Evolutionary conservation across 768 basidiomycete genomes (phyloP).

Genomic region (Mycena rebaudengoi): DNA sequence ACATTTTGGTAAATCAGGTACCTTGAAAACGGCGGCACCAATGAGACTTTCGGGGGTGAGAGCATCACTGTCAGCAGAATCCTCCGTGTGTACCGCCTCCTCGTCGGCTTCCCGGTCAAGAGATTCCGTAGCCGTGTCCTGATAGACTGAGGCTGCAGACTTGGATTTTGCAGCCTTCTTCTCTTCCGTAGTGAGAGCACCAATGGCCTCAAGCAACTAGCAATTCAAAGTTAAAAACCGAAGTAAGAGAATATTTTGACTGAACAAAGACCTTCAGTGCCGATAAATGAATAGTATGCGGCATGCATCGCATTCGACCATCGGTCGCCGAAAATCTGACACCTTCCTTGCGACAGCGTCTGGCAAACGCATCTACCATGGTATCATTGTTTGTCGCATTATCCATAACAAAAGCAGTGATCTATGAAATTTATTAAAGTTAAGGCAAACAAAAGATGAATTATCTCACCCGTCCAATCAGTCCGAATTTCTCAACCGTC

Average conservation of each 20-base stretch:
- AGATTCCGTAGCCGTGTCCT: neutral
- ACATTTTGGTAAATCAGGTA: neutral
- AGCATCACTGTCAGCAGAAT: neutral
- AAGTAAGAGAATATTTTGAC: neutral
- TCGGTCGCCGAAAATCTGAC: slow-evolving; percentile 33
- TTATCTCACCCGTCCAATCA: slow-evolving; percentile 29
- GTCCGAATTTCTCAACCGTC: slow-evolving; percentile 34
- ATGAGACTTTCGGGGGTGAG: neutral
- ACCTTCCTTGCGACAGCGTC: slow-evolving; percentile 6
- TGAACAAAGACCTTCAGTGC: slow-evolving; percentile 36
- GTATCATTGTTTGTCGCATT: slow-evolving; percentile 47
- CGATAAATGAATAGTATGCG: slow-evolving; percentile 47
- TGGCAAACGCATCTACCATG: slow-evolving; percentile 31
- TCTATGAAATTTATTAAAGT: too few relatives aligned
- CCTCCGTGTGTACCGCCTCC: neutral
- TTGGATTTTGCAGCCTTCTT: neutral
- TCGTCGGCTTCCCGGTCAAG: neutral
- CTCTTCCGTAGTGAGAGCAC: neutral
- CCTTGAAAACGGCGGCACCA: neutral
- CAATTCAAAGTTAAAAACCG: neutral
- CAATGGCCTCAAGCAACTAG: slow-evolving; percentile 3
- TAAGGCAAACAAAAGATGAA: too few relatives aligned
- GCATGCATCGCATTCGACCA: slow-evolving; percentile 43
- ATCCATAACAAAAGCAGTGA: slow-evolving; percentile 32
- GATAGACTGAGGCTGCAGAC: neutral